Evolutionary conservation across 129 eudicot genomes (phyloP).

Genomic region (Centrapalus pauciflorus): DNA sequence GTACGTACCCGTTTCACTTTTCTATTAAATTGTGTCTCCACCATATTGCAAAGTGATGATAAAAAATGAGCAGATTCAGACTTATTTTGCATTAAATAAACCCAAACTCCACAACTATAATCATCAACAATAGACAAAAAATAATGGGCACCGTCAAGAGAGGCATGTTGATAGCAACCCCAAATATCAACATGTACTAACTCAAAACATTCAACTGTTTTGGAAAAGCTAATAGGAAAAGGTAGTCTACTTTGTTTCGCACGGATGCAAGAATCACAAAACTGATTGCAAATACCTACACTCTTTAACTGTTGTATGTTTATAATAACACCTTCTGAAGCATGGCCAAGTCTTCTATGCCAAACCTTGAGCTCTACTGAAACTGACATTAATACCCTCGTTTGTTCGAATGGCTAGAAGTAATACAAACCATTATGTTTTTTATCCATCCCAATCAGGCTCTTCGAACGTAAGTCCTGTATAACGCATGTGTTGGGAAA

Average conservation of each 20-base stretch:
- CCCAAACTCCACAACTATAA: too few relatives aligned
- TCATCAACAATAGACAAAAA: too few relatives aligned
- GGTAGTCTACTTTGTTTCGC: not conserved
- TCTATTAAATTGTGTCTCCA: not conserved
- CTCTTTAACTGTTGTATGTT: not conserved
- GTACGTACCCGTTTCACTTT: not conserved
- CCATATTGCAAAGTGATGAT: not conserved
- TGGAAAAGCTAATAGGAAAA: not conserved
- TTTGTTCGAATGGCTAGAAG: not conserved
- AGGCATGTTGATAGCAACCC: not conserved
- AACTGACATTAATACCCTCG: not conserved
- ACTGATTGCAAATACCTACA: not conserved
- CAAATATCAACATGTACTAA: not conserved
- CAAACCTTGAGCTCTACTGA: not conserved
- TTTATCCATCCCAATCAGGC: not conserved
- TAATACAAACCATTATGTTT: too few relatives aligned
- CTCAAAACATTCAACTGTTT: not conserved
- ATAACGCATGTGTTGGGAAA: not conserved
- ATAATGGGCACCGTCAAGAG: not conserved
- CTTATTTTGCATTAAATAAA: not conserved
- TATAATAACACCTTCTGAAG: not conserved
- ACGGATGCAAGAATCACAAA: not conserved
- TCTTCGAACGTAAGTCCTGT: not conserved
- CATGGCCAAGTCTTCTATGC: conserved; percentile 3
- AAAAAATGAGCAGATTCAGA: not conserved